Base-by-base conservation (phyloP, 139 green algal species). In the Klebsormidium nitens region DNA sequence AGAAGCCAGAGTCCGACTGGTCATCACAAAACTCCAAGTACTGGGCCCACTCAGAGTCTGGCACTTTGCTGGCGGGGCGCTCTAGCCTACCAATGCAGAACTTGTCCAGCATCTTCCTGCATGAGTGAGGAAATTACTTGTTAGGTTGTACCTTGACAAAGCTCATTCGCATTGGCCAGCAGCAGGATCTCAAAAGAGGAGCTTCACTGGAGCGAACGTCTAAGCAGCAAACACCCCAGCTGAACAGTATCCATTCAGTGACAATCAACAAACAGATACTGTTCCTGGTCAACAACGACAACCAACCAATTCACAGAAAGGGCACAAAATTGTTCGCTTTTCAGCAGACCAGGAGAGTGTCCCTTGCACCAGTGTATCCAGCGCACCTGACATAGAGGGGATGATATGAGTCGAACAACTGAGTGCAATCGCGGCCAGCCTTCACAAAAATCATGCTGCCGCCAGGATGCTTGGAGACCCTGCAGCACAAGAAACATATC, bases 321-420 rank as follows among this genome's bases (percentile, higher is more conserved):
- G n/a, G n/a, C n/a, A n/a, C n/a, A n/a, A n/a, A n/a, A n/a, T n/a
- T n/a, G n/a, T n/a, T n/a, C n/a, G n/a, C n/a, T n/a, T n/a, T n/a
- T n/a, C n/a, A n/a, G n/a, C n/a, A n/a, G n/a, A n/a, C n/a, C n/a
- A n/a, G n/a, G n/a, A n/a, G n/a, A n/a, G n/a, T n/a, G n/a, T n/a
- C n/a, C n/a, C n/a, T n/a, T n/a, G n/a, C n/a, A n/a, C n/a, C n/a
- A n/a, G n/a, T n/a, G n/a, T n/a, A n/a, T n/a, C n/a, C n/a, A n/a
- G n/a, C n/a, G n/a, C n/a, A n/a, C 69, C 69, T 73, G 36, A 76
- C 69, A 32, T 76, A 74, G 17, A 77, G 39, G n/a, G 83, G 82
- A 50, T 91, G 86, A 49, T 91, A 91, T 2, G 78, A 82, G 37
- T 91, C 82, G 69, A 91, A 91, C 5, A 91, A 73, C 48, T 86